Evolutionary conservation across 345 rosid species (phyloP).

Genomic region (Salix suchowensis): DNA sequence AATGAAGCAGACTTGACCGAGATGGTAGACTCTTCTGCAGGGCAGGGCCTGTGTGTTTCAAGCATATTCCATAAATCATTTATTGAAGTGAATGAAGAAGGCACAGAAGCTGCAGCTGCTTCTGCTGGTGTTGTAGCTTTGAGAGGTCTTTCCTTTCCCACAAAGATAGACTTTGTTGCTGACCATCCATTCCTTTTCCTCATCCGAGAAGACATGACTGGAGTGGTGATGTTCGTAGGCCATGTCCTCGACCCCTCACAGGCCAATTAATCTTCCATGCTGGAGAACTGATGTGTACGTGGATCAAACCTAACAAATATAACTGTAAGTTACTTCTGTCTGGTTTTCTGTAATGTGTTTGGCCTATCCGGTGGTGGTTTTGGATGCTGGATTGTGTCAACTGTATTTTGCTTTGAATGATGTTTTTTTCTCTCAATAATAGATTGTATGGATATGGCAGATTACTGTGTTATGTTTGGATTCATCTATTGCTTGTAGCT

Average conservation of each 20-base stretch:
- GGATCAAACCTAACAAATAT: conserved; percentile 1
- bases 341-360: neutral
- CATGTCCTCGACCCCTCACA: conserved; percentile 45
- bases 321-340: neutral
- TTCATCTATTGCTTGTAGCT: too few relatives aligned
- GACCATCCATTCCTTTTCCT: conserved; percentile 69
- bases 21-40: conserved; percentile 52
- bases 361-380: neutral
- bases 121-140: conserved; percentile 35
- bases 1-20: conserved; percentile 48
- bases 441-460: too few relatives aligned
- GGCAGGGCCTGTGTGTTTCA: conserved; percentile 39
- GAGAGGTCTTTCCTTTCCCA: neutral
- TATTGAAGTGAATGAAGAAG: conserved; percentile 71
- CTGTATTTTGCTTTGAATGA: too few relatives aligned
- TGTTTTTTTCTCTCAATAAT: too few relatives aligned
- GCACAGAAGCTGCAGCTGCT: conserved; percentile 73
- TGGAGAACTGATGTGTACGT: conserved; percentile 8
- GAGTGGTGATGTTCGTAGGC: conserved; percentile 55
- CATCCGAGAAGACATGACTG: conserved; percentile 54
- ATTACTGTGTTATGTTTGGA: too few relatives aligned
- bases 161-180: conserved; percentile 51
- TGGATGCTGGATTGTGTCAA: neutral
- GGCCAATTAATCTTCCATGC: conserved; percentile 10
- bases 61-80: conserved; percentile 55